phyloP scores from a whole-genome alignment of 306 rosid species.

The Crotalaria pallida region DNA sequence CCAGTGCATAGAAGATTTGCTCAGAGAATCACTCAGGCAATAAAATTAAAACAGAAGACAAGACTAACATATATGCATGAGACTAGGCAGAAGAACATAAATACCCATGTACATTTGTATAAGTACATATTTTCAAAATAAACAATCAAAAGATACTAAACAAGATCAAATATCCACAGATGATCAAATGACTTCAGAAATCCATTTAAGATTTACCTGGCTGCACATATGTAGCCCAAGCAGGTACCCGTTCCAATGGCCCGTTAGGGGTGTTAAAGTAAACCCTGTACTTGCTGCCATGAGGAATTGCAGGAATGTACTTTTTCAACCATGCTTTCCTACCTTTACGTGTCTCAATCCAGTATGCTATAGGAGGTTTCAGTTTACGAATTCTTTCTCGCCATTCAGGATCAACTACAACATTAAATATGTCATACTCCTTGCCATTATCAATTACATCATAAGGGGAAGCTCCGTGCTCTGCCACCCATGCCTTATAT shows the following conservation, averaged over 20 bases:
- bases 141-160: background rate
- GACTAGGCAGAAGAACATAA: background rate
- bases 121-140: background rate
- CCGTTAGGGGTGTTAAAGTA: constrained; percentile 92
- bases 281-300: constrained; percentile 93
- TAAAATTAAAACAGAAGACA: background rate
- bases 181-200: constrained; percentile 15
- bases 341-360: constrained; percentile 95
- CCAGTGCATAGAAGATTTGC: background rate
- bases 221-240: constrained; percentile 98
- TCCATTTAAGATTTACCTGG: constrained; percentile 54
- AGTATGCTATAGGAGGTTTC: constrained; percentile 79
- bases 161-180: background rate
- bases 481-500: constrained; percentile 72
- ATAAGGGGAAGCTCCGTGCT: constrained; percentile 58
- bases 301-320: constrained; percentile 79
- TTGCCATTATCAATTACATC: constrained; percentile 78
- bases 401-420: constrained; percentile 62
- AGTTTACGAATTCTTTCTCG: constrained; percentile 46
- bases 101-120: background rate
- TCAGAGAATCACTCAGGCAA: background rate
- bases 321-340: constrained; percentile 91
- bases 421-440: constrained; percentile 74
- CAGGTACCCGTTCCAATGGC: constrained; percentile 88
- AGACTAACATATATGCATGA: background rate